Percentiles rank a stretch among this genome's conserved stretches.
These are phyloP conservation scores for Besnoitia besnoiti DNA, from an alignment of 169 alveolate species.

Conservation along the genomic window DNA sequence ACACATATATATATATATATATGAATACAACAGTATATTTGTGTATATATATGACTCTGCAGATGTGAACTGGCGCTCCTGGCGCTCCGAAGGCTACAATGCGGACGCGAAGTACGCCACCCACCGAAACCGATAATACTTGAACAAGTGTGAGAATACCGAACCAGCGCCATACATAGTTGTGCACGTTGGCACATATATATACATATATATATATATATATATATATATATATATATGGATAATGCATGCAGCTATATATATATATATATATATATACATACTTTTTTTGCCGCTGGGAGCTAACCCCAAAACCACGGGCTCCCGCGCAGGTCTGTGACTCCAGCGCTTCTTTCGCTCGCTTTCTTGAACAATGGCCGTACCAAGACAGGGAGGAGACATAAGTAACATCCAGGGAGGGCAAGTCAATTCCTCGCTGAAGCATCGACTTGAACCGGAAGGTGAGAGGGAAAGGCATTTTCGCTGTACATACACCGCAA, in stretches of 20 bases:
- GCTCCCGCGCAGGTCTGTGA: too few relatives aligned
- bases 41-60: too few relatives aligned
- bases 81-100: too few relatives aligned
- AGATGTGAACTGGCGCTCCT: too few relatives aligned
- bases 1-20: neutral
- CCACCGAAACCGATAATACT: too few relatives aligned
- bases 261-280: neutral
- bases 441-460: slow-evolving; percentile 81
- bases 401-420: slow-evolving; percentile 71
- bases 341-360: too few relatives aligned
- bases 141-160: too few relatives aligned
- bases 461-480: slow-evolving; percentile 81
- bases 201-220: neutral
- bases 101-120: neutral
- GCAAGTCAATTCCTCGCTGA: slow-evolving; percentile 81
- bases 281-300: neutral
- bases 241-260: neutral
- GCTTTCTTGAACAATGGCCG: neutral
- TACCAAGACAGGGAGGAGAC: slow-evolving; percentile 79
- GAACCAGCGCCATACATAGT: too few relatives aligned
- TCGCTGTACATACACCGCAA: slow-evolving; percentile 71
- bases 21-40: neutral
- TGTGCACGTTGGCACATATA: too few relatives aligned
- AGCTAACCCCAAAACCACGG: neutral
- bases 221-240: neutral